A percentile compares a stretch with the other conserved stretches of the same genome.
phyloP scores from a whole-genome alignment of 2,329 filamentous ascomycete species.

The Ilyonectria mors-panacis region DNA sequence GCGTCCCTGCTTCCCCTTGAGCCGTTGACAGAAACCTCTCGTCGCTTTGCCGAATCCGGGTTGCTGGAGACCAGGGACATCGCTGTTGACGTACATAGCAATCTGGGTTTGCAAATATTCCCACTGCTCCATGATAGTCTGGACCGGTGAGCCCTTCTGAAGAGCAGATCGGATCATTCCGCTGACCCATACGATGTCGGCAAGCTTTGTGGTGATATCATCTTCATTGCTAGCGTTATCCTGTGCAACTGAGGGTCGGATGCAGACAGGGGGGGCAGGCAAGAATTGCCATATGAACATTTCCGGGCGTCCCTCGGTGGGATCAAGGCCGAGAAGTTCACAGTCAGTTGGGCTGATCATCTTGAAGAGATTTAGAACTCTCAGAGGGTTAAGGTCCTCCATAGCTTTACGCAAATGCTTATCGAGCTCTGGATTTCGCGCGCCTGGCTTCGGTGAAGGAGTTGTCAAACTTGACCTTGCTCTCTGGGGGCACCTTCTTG shows the following conservation, averaged over 20 bases:
- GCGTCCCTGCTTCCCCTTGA: constrained; percentile 97
- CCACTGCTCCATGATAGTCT: constrained; percentile 98
- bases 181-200: constrained; percentile 95
- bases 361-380: constrained; percentile 92
- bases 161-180: constrained; percentile 87
- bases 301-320: constrained; percentile 88
- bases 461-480: constrained; percentile 87
- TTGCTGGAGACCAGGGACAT: constrained; percentile 92
- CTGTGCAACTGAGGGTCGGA: constrained; percentile 93
- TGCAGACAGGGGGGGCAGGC: constrained; percentile 93
- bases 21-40: constrained; percentile 91
- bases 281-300: constrained; percentile 99
- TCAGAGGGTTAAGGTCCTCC: constrained; percentile 92
- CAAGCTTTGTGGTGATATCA: constrained; percentile 96
- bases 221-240: constrained; percentile 96
- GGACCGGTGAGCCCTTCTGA: constrained; percentile 85
- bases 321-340: constrained; percentile 90
- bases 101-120: constrained; percentile 96
- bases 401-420: constrained; percentile 93
- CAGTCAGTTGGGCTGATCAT: constrained; percentile 88
- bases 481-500: constrained; percentile 85
- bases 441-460: constrained; percentile 87
- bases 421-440: constrained; percentile 85
- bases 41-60: constrained; percentile 90
- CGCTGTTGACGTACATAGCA: constrained; percentile 98